Conservation (phyloP, 2,329 filamentous ascomycete species). For the Monilinia laxa region DNA sequence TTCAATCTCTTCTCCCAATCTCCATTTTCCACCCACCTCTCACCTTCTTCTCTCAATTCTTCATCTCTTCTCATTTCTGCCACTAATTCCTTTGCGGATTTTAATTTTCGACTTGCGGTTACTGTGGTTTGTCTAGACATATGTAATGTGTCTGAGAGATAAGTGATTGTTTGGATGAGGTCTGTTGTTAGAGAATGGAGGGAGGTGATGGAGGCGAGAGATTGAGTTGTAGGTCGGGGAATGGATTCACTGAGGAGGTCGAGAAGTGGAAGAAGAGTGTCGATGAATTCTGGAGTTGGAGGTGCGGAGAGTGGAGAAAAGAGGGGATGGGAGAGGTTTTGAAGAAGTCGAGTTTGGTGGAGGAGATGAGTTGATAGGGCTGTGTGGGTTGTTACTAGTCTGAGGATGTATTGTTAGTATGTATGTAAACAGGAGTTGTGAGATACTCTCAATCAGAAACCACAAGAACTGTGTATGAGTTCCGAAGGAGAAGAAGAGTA, state of each 20-base stretch:
- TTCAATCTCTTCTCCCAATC: slow-evolving; percentile 79
- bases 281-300: slow-evolving; percentile 63
- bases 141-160: slow-evolving; percentile 86
- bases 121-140: slow-evolving; percentile 89
- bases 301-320: slow-evolving; percentile 66
- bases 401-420: slow-evolving; percentile 41
- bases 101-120: slow-evolving; percentile 75
- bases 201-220: slow-evolving; percentile 64
- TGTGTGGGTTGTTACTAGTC: slow-evolving; percentile 72
- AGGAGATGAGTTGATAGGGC: slow-evolving; percentile 72
- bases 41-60: slow-evolving; percentile 78
- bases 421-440: not conserved
- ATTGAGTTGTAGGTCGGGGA: slow-evolving; percentile 61
- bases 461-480: too few relatives aligned
- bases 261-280: slow-evolving; percentile 68
- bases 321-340: slow-evolving; percentile 69
- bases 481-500: not conserved
- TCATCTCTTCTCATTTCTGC: slow-evolving; percentile 81
- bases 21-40: slow-evolving; percentile 75
- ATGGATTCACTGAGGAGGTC: slow-evolving; percentile 63
- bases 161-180: slow-evolving; percentile 76
- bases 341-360: slow-evolving; percentile 73
- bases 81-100: slow-evolving; percentile 80
- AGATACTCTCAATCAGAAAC: not conserved
- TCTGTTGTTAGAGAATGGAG: slow-evolving; percentile 71